Evolutionary conservation across 768 basidiomycete species (phyloP).

Genomic region (Butyriboletus loyo): DNA sequence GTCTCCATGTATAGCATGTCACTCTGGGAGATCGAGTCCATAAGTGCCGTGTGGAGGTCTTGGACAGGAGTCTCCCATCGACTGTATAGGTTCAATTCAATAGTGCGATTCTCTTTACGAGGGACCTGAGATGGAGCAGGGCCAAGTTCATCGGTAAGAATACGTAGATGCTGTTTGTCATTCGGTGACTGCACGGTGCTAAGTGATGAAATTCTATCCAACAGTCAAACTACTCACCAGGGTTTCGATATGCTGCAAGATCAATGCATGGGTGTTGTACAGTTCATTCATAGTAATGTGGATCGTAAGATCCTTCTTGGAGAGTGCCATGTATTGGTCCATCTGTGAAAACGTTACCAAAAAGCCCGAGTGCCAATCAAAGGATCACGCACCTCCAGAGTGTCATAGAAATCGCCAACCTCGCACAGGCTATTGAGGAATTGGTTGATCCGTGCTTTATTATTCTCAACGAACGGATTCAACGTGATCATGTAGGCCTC

Average conservation of each 20-base stretch:
- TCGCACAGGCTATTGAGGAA: constrained; percentile 97
- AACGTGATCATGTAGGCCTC: constrained; percentile 98
- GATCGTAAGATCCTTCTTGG: constrained; percentile 98
- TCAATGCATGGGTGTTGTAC: constrained; percentile 97
- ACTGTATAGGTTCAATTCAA: constrained; percentile 90
- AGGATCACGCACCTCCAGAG: constrained; percentile 71
- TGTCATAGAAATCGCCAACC: constrained; percentile 99
- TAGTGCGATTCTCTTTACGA: constrained; percentile 93
- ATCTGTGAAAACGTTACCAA: constrained; percentile 52
- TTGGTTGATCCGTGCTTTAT: constrained; percentile 96
- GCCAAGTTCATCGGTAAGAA: constrained; percentile 94
- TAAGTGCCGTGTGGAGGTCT: constrained; percentile 92
- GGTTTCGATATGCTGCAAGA: constrained; percentile 92
- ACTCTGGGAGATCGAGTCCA: constrained; percentile 95
- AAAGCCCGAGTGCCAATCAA: background rate
- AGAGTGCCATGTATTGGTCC: constrained; percentile 99
- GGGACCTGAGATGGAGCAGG: constrained; percentile 92
- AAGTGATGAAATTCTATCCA: background rate
- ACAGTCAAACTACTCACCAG: constrained; percentile 54
- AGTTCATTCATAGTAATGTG: constrained; percentile 98
- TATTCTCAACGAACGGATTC: constrained; percentile 98
- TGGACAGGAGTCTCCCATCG: constrained; percentile 99
- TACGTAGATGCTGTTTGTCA: constrained; percentile 96
- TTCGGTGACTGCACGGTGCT: constrained; percentile 72
- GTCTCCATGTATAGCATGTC: constrained; percentile 99